phyloP scores from a whole-genome alignment of 148 eudicot species.

The Cornus florida region DNA sequence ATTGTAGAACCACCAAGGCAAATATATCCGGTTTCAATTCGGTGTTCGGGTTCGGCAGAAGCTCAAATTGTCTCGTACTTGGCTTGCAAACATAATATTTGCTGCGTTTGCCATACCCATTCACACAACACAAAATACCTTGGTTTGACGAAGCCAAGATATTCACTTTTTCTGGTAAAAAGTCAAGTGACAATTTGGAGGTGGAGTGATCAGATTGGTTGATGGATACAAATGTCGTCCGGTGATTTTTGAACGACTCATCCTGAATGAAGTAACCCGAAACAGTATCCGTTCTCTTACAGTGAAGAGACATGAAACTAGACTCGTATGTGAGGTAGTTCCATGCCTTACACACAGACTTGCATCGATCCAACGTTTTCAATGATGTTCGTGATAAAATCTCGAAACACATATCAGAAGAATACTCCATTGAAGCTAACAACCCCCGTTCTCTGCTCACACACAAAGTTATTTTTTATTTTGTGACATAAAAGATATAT shows the following conservation, averaged over 20 bases:
- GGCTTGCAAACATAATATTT: constrained; percentile 15
- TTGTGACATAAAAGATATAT: too few species aligned
- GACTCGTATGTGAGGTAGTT: constrained; percentile 1
- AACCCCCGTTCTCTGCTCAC: too few species aligned
- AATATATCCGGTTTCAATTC: not conserved
- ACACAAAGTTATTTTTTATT: too few species aligned
- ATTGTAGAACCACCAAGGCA: not conserved
- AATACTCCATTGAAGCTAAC: too few species aligned
- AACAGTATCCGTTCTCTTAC: not conserved
- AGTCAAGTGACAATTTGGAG: not conserved
- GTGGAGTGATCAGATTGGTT: not conserved
- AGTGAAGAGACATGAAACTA: not conserved
- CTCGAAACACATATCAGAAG: not conserved
- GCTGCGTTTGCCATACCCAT: not conserved
- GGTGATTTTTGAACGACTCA: not conserved
- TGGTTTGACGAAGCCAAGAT: not conserved
- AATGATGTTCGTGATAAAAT: not conserved
- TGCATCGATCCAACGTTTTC: constrained; percentile 6
- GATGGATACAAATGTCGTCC: not conserved
- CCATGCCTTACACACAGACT: not conserved
- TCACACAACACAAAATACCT: constrained; percentile 11
- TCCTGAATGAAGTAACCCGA: constrained; percentile 8
- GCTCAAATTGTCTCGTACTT: not conserved
- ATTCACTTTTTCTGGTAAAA: not conserved
- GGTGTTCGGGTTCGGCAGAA: constrained; percentile 1